These are phyloP conservation scores for Candida coquimbonensis DNA, from an alignment of 805 yeast genomes.

Conservation along the genomic window DNA sequence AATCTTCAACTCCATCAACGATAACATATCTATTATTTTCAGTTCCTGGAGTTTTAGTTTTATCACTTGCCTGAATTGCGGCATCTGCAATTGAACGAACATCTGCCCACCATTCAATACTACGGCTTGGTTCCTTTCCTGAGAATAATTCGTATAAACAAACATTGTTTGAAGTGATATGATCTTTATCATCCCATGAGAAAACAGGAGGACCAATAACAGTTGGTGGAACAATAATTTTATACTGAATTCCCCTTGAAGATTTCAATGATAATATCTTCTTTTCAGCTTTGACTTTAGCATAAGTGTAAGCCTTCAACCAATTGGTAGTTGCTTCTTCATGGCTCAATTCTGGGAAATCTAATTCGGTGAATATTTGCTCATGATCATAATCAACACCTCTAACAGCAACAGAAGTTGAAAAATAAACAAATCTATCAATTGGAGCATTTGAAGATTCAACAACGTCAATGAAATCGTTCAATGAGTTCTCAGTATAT, in stretches of 20 bases:
- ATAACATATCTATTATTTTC: slow-evolving; percentile 8
- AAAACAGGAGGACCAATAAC: slow-evolving; percentile 6
- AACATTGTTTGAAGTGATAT: slow-evolving; percentile 1
- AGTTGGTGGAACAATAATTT: slow-evolving; percentile 9
- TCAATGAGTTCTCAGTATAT: slow-evolving; percentile 3
- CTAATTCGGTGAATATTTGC: slow-evolving; percentile 1
- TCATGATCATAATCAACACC: slow-evolving; percentile 2
- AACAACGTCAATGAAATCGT: slow-evolving; percentile 1
- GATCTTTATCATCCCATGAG: neutral
- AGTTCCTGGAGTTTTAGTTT: slow-evolving; percentile 1
- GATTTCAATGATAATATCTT: neutral
- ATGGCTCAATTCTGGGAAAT: neutral
- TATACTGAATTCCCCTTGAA: slow-evolving; percentile 4
- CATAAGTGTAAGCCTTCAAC: slow-evolving; percentile 6
- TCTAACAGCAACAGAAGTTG: slow-evolving; percentile 9
- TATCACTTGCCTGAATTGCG: slow-evolving; percentile 6
- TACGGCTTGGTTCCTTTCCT: slow-evolving; percentile 1
- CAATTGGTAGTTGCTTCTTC: slow-evolving; percentile 1
- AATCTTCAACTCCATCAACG: slow-evolving; percentile 7
- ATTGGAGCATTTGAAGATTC: slow-evolving; percentile 2
- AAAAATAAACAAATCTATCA: slow-evolving; percentile 9
- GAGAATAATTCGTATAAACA: neutral
- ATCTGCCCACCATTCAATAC: slow-evolving; percentile 9
- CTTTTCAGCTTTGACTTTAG: slow-evolving; percentile 6
- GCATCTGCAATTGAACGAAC: slow-evolving; percentile 7